These are phyloP conservation scores for Ophiosphaerella korrae DNA, from an alignment of 2,329 filamentous ascomycete species.

Conservation along the genomic window DNA sequence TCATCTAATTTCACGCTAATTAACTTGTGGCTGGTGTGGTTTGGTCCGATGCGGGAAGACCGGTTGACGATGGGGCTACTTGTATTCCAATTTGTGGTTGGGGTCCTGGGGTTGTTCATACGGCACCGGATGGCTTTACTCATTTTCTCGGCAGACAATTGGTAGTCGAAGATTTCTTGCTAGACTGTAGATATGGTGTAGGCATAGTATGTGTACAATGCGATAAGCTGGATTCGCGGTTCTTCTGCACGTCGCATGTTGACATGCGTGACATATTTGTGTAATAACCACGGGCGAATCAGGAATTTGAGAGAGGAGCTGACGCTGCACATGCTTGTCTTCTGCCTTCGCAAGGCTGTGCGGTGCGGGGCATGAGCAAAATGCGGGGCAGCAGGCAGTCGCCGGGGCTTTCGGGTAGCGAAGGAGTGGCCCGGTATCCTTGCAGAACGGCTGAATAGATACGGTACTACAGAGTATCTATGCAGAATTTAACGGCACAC, in stretches of 20 bases:
- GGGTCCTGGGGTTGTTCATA: conserved; percentile 81
- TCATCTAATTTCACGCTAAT: conserved; percentile 91
- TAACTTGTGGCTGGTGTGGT: conserved; percentile 96
- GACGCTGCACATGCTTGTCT: conserved; percentile 7
- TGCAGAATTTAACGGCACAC: too few relatives aligned
- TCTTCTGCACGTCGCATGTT: background rate
- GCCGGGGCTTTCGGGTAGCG: background rate
- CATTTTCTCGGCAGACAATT: conserved; percentile 89
- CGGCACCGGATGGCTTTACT: conserved; percentile 84
- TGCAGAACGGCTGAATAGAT: too few relatives aligned
- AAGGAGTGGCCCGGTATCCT: too few relatives aligned
- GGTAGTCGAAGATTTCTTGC: conserved; percentile 20
- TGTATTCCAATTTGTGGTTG: conserved; percentile 74
- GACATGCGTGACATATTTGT: background rate
- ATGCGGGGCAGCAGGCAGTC: conserved; percentile 20
- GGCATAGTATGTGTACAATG: too few relatives aligned
- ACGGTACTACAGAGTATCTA: too few relatives aligned
- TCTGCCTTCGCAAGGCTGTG: conserved; percentile 6
- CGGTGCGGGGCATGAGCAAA: conserved; percentile 12
- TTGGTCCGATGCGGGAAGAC: conserved; percentile 88
- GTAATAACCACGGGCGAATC: conserved; percentile 15
- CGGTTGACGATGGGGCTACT: conserved; percentile 79
- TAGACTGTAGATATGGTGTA: too few relatives aligned
- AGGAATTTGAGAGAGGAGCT: conserved; percentile 16
- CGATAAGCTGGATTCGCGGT: conserved; percentile 1